Base-by-base conservation (phyloP, 2,329 filamentous ascomycete species). In the Eutypa lata region DNA sequence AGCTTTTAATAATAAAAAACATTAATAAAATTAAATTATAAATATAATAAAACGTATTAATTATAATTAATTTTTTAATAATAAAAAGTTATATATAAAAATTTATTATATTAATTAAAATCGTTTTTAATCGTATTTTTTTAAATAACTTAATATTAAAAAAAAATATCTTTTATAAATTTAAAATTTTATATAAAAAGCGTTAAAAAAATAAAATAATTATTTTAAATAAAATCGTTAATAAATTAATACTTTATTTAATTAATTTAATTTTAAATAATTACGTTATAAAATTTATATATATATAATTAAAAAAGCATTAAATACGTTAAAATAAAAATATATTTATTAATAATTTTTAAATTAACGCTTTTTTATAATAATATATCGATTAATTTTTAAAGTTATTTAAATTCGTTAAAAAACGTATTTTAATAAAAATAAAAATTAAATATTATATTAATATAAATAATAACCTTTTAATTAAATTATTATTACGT, bases 261-360 rank as follows among this genome's bases (percentile, higher is more conserved):
- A 37, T 19, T 35, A 35, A 35, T 35, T 33, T 7, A 35, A 35
- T 35, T 35, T 19, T 35, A 48, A 48, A 37, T 19, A 35, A 14
- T n/a, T n/a, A n/a, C n/a, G n/a, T 18, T 7, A 11, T 7, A 37
- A 26, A 14, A n/a, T 18, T 48, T 48, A 31, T 14, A 7, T 35
- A 31, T 14, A 7, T 48, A 7, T 31, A 48, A 31, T 48, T 37
- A n/a, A n/a, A n/a, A 48, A 48, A 48, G 35, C 7, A 35, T 35
- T 35, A 16, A 31, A 35, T 48, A 8, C 7, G 14, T 8, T 35
- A 35, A 35, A 35, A 35, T 35, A 35, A 35, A 48, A 7, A 35
- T 48, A 48, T 35, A 33, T 18, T 48, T 31, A 33, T 31, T 33
- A 48, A 48, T 48, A 48, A n/a, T n/a, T n/a, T n/a, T n/a, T n/a